Percentiles rank a stretch among this genome's conserved stretches.
phyloP scores from a whole-genome alignment of 345 rosid species.

The Rhodamnia argentea region DNA sequence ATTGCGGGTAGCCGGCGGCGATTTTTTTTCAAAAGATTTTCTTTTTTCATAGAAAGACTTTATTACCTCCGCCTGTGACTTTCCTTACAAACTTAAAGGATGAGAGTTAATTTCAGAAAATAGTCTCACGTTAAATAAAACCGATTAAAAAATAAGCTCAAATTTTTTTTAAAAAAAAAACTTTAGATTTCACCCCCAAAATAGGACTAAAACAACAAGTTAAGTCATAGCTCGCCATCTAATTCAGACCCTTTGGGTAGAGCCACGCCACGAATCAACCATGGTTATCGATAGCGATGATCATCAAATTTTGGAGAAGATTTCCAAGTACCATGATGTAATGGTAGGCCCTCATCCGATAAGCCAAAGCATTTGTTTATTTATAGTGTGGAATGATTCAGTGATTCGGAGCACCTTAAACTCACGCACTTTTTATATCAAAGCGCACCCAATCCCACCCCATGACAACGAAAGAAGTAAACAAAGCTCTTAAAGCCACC shows the following conservation, averaged over 20 bases:
- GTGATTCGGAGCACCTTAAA: neutral
- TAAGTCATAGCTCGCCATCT: neutral
- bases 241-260: fast-evolving
- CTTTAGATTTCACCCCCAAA: no score
- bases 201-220: no score
- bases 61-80: no score
- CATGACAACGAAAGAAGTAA: neutral
- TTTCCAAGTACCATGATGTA: neutral
- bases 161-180: no score
- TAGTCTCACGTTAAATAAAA: no score
- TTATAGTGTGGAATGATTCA: neutral
- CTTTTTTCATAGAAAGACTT: no score
- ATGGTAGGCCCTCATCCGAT: neutral
- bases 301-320: neutral
- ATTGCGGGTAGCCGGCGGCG: no score
- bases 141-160: no score
- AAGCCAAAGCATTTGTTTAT: neutral
- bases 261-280: fast-evolving
- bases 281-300: neutral
- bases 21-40: no score
- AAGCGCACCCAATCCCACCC: neutral
- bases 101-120: no score
- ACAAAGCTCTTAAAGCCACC: neutral
- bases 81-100: no score
- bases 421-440: neutral